These are phyloP conservation scores for Botrytis pseudocinerea DNA, from an alignment of 2,329 filamentous ascomycete genomes.

Conservation along the genomic window DNA sequence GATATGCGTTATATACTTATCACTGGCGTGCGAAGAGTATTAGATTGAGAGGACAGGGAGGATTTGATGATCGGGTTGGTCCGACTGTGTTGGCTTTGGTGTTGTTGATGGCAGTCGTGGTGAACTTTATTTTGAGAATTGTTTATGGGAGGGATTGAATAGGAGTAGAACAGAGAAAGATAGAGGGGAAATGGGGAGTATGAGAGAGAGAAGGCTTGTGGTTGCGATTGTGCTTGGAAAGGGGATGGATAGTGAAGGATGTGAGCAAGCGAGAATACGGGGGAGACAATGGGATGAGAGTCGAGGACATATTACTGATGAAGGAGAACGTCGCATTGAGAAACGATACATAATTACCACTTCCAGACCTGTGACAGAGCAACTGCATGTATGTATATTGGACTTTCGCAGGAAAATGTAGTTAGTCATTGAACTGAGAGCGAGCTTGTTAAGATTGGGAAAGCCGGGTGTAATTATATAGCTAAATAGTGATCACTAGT, in stretches of 20 bases:
- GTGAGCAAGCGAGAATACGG: neutral
- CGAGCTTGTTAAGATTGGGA: constrained; percentile 11
- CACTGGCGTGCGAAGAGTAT: constrained; percentile 97
- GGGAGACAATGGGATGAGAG: neutral
- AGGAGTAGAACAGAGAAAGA: constrained; percentile 18
- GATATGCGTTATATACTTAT: constrained; percentile 92
- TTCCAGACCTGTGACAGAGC: neutral
- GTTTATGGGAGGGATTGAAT: constrained; percentile 42
- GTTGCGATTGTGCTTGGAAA: neutral
- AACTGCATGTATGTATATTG: neutral
- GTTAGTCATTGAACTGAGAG: neutral
- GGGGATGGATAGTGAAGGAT: neutral
- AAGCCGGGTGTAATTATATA: neutral
- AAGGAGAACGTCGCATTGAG: neutral
- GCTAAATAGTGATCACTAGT: neutral
- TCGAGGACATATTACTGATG: neutral
- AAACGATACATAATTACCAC: neutral
- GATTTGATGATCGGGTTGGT: constrained; percentile 94
- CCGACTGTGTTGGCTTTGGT: constrained; percentile 88
- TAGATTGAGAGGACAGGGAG: constrained; percentile 83
- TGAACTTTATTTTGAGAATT: constrained; percentile 90
- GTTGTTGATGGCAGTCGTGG: constrained; percentile 82
- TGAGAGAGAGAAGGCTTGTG: neutral
- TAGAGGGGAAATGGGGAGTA: neutral
- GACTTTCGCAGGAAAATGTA: neutral